Conservation (phyloP, 2,329 filamentous ascomycete genomes). For the Grosmannia penicillata region DNA sequence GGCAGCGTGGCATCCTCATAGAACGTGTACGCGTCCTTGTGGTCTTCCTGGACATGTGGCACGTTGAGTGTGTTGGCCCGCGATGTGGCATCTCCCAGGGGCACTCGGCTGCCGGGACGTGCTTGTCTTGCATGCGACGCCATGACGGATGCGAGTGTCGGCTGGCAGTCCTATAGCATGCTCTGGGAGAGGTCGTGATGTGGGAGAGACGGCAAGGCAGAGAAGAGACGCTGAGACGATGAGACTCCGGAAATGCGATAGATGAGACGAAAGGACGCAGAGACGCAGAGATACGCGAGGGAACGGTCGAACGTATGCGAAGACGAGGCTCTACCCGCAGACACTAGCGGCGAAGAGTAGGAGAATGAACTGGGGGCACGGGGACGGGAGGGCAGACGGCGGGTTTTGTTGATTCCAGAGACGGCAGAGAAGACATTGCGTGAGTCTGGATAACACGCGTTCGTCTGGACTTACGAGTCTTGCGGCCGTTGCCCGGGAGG, state of each 20-base stretch:
- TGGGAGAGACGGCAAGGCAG: not conserved
- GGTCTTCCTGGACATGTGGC: not conserved
- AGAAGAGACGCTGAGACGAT: too few species aligned
- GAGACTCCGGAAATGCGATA: not conserved
- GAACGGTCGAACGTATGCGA: not conserved
- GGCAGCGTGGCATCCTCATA: too few species aligned
- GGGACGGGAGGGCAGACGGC: not conserved
- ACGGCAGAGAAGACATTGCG: not conserved
- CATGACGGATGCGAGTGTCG: conserved; percentile 9
- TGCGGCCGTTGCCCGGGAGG: conserved; percentile 1
- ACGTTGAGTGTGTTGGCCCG: conserved; percentile 14
- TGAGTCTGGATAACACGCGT: not conserved
- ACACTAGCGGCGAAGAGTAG: not conserved
- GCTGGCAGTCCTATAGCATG: conserved; percentile 3
- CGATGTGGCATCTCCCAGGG: conserved; percentile 16
- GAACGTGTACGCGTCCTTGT: conserved; percentile 4
- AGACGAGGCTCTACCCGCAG: not conserved
- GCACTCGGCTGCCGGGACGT: conserved; percentile 13
- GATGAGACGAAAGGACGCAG: not conserved
- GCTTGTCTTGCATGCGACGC: conserved; percentile 10
- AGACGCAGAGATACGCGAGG: not conserved
- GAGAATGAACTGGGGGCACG: not conserved
- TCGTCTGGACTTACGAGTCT: not conserved
- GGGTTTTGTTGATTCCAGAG: not conserved
- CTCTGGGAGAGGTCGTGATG: not conserved